Evolutionary conservation across 225 moss, liverwort and hornwort genomes (phyloP).

Genomic region (Pseudoscleropodium purum): DNA sequence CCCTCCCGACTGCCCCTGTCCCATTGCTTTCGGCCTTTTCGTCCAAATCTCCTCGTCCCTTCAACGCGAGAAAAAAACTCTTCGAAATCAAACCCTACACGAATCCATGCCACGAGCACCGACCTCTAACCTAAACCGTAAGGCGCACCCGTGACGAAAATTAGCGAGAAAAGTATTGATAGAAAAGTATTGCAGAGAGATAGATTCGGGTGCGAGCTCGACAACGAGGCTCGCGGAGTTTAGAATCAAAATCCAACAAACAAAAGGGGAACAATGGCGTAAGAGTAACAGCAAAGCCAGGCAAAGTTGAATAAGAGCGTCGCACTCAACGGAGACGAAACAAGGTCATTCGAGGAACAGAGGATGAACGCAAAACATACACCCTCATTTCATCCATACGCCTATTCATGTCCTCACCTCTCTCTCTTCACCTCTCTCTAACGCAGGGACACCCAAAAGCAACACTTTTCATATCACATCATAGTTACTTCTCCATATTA

Average conservation of each 20-base stretch:
- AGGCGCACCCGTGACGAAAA: background rate
- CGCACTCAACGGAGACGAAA: background rate
- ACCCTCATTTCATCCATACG: background rate
- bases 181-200: background rate
- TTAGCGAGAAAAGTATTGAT: background rate
- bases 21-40: conserved; percentile 41
- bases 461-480: background rate
- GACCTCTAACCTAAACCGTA: background rate
- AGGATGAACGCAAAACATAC: background rate
- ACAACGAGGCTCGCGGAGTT: background rate
- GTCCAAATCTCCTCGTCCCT: background rate
- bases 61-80: background rate
- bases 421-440: background rate
- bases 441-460: background rate
- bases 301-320: background rate
- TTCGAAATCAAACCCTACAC: background rate
- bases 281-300: background rate
- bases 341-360: background rate
- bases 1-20: conserved; percentile 95
- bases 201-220: background rate
- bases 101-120: background rate
- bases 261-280: background rate
- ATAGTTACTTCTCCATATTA: background rate
- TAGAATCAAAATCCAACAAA: background rate
- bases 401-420: background rate